These are phyloP conservation scores for Phytopythium montanum DNA, from an alignment of 352 stramenopile species.

Conservation along the genomic window DNA sequence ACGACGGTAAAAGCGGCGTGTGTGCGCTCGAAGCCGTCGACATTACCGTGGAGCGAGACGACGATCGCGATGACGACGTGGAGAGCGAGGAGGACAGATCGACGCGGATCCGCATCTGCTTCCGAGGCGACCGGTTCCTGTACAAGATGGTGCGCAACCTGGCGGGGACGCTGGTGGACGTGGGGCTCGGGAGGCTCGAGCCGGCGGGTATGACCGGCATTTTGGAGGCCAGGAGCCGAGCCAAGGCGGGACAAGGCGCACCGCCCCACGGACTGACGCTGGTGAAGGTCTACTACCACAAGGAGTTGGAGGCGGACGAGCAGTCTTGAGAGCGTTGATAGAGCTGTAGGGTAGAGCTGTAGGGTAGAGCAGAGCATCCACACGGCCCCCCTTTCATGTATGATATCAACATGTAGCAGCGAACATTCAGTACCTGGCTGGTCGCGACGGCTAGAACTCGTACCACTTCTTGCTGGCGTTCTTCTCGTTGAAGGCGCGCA, in stretches of 20 bases:
- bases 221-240: slow-evolving; percentile 44
- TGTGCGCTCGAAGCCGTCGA: slow-evolving; percentile 43
- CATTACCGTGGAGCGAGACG: slow-evolving; percentile 25
- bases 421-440: neutral
- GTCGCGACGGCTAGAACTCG: slow-evolving; percentile 41
- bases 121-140: slow-evolving; percentile 70
- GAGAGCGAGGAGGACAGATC: slow-evolving; percentile 9
- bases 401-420: slow-evolving; percentile 2
- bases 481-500: slow-evolving; percentile 84
- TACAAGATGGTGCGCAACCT: slow-evolving; percentile 88
- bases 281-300: slow-evolving; percentile 15
- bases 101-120: slow-evolving; percentile 38
- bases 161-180: slow-evolving; percentile 75
- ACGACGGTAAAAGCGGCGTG: slow-evolving; percentile 39
- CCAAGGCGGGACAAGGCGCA: slow-evolving; percentile 56
- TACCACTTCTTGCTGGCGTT: slow-evolving; percentile 87
- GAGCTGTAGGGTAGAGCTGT: no score
- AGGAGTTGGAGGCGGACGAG: neutral
- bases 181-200: slow-evolving; percentile 45
- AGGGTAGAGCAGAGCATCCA: slow-evolving; percentile 1
- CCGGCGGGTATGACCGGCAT: slow-evolving; percentile 40
- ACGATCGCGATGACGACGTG: slow-evolving; percentile 20
- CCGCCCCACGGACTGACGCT: slow-evolving; percentile 67
- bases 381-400: neutral
- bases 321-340: neutral